Base-by-base conservation (phyloP, 164 flowering plant species). In the Chimonanthus praecox region DNA sequence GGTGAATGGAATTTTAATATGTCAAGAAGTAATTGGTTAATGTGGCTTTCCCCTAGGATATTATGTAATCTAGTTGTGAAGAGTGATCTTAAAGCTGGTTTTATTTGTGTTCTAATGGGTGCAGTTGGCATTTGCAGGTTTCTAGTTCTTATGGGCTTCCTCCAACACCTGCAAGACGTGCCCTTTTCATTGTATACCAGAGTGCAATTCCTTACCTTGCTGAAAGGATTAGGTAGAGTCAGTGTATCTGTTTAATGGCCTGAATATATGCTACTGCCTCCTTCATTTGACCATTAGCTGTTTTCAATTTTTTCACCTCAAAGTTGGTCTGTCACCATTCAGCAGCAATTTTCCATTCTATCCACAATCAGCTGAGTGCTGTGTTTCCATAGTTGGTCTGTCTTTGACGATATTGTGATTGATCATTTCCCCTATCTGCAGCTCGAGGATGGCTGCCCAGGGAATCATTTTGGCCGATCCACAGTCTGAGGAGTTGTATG, bases 151-250 rank as follows among this genome's bases (percentile, higher is more conserved):
- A 87, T 81, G 90, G 89, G 50, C 90, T 96, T 78, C 82, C 99
- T 70, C 97, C 99, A 62, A 96, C 94, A 50, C 97, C 97, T 18
- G 98, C 99, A 48, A 88, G 99, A 74, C 97, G 97, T 77, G 87
- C 92, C 62, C 92, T 96, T 70, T 96, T 90, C 80, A 89, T 96
- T 74, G 71, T 96, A 10, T 94, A 89, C 75, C 99, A 94, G 83
- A 84, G 94, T 2, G 89, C 94, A n/a, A 85, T 94, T 76, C 99
- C 98, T 60, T 96, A 94, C 78, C 87, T 96, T 77, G 98, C 98
- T n/a, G 98, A 92, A 75, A 89, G 97, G 85, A 83, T 90, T 73
- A 96, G 99, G 99, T 92, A 75, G 15, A 33, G 21, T 47, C 16
- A 21, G 44, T 43, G 3, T 68, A 54, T 11, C 21, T 65, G 20